Percentiles rank a stretch among this genome's conserved stretches.
phyloP scores from a whole-genome alignment of 805 yeast species.

The Candida methanosorbosa region DNA sequence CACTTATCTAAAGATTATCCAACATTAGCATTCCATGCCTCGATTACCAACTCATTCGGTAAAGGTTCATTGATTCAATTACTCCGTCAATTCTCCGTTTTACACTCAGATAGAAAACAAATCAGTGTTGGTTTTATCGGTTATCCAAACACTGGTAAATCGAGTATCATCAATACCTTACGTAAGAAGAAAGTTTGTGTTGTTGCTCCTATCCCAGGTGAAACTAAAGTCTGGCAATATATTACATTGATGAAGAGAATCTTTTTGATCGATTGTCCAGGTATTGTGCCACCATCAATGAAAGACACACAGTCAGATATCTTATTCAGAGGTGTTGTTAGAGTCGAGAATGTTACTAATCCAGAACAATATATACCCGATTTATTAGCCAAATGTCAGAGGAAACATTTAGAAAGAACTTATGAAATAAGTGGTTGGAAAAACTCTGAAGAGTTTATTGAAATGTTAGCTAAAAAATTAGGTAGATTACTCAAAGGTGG shows the following conservation, averaged over 20 bases:
- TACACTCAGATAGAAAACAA: constrained; percentile 90
- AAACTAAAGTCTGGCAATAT: constrained; percentile 98
- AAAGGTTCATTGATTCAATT: constrained; percentile 93
- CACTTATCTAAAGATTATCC: constrained; percentile 87
- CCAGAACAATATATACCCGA: constrained; percentile 96
- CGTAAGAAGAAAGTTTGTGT: constrained; percentile 92
- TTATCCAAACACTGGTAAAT: constrained; percentile 97
- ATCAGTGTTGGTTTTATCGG: constrained; percentile 97
- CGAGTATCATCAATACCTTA: constrained; percentile 88
- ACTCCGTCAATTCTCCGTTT: constrained; percentile 82
- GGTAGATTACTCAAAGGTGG: constrained; percentile 95
- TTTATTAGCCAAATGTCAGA: constrained; percentile 74
- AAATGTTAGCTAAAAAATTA: constrained; percentile 82
- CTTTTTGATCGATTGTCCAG: constrained; percentile 95
- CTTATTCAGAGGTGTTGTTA: constrained; percentile 91
- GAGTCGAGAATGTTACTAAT: constrained; percentile 94
- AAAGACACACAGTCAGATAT: constrained; percentile 90
- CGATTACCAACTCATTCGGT: constrained; percentile 95
- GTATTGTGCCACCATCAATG: constrained; percentile 93
- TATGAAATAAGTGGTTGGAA: constrained; percentile 92
- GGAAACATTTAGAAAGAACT: constrained; percentile 88
- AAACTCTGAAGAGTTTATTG: constrained; percentile 70
- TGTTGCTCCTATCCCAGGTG: constrained; percentile 99
- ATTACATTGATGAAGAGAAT: constrained; percentile 94
- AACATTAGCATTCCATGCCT: constrained; percentile 95